Evolutionary conservation across 1,139 yeast genomes (phyloP).

Genomic region (Pichia sp.): DNA sequence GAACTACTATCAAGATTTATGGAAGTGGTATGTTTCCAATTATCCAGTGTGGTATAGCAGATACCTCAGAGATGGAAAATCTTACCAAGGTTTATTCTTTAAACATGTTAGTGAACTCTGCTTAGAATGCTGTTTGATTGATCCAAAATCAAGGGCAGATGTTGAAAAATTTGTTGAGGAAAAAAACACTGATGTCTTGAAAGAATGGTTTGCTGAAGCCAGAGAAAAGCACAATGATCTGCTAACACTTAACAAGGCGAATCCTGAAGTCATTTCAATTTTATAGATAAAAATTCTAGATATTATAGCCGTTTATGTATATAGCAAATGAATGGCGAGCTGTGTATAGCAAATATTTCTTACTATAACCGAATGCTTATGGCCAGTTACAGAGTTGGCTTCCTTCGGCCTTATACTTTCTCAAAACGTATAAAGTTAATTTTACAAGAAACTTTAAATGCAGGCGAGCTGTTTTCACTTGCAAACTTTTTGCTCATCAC

Average conservation of each 20-base stretch:
- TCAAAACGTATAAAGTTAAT: too few species aligned
- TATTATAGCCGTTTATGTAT: too few species aligned
- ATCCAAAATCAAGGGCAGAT: slow-evolving; percentile 13
- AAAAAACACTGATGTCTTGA: slow-evolving; percentile 8
- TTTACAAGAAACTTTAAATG: too few species aligned
- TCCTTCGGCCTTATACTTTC: too few species aligned
- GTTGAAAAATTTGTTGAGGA: slow-evolving; percentile 14
- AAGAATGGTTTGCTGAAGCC: slow-evolving; percentile 15
- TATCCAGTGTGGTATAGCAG: slow-evolving; percentile 43
- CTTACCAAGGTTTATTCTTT: slow-evolving; percentile 18
- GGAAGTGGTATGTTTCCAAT: slow-evolving; percentile 49
- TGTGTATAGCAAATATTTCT: too few species aligned
- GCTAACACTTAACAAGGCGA: slow-evolving; percentile 16
- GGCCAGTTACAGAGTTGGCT: too few species aligned
- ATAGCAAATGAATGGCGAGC: too few species aligned
- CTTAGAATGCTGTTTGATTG: slow-evolving; percentile 21
- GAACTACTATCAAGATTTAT: slow-evolving; percentile 26
- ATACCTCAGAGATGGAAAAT: slow-evolving; percentile 23
- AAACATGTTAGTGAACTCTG: slow-evolving; percentile 17
- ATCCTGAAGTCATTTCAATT: background rate
- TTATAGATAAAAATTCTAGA: too few species aligned
- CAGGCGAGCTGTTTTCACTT: too few species aligned
- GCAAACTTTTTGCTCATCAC: too few species aligned
- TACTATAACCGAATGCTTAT: too few species aligned
- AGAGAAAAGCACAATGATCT: slow-evolving; percentile 13